phyloP scores from a whole-genome alignment of 1,139 yeast genomes.

The Debaryomyces coudertii region DNA sequence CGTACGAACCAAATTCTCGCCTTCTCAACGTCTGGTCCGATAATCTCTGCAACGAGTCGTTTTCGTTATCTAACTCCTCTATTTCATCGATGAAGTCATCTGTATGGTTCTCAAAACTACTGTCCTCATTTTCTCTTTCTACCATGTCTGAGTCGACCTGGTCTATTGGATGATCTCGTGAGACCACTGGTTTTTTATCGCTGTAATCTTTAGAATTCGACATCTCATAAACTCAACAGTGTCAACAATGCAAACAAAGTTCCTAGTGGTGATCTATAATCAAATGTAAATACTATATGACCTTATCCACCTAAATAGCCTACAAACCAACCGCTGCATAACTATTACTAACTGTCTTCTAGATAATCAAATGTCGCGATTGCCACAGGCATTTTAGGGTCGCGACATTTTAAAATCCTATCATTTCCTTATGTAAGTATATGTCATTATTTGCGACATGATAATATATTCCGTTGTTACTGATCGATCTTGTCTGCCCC shows the following conservation, averaged over 20 bases:
- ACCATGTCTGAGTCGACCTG: constrained; percentile 17
- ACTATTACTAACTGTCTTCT: not conserved
- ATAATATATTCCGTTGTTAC: not conserved
- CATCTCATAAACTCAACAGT: constrained; percentile 1
- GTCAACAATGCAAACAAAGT: not conserved
- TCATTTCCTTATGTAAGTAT: not conserved
- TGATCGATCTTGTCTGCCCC: too few relatives aligned
- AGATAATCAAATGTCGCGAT: constrained; percentile 8
- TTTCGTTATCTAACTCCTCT: constrained; percentile 25
- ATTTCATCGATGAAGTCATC: constrained; percentile 19
- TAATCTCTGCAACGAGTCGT: constrained; percentile 25
- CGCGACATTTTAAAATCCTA: not conserved
- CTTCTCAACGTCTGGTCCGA: constrained; percentile 27
- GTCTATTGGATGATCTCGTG: constrained; percentile 7
- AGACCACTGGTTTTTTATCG: not conserved
- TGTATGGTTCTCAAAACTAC: constrained; percentile 14
- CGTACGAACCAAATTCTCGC: constrained; percentile 10
- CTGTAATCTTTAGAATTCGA: constrained; percentile 2
- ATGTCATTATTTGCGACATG: not conserved
- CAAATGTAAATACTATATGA: not conserved
- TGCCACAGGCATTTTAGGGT: constrained; percentile 3
- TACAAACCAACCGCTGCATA: not conserved
- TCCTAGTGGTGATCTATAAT: not conserved
- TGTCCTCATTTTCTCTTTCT: constrained; percentile 17
- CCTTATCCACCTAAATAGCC: not conserved